phyloP scores from a whole-genome alignment of 441 rosid genomes.

The Populus hybrid region DNA sequence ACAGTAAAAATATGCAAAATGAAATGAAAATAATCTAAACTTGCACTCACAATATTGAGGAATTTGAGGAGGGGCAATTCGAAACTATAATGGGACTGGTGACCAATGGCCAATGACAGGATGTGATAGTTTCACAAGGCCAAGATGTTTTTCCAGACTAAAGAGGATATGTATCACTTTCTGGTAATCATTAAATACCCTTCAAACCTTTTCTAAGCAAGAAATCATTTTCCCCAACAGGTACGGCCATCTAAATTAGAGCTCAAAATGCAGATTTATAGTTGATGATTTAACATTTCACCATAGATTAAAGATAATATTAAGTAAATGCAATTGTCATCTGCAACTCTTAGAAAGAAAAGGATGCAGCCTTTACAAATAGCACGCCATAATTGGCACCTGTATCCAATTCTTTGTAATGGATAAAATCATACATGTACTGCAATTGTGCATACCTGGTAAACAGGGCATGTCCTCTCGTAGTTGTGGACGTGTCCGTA shows the following conservation, averaged over 20 bases:
- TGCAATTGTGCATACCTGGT: constrained; percentile 49
- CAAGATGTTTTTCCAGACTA: background rate
- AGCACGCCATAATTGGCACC: background rate
- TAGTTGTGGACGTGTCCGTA: constrained; percentile 95
- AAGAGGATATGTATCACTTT: background rate
- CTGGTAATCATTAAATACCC: background rate
- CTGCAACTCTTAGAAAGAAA: too few species aligned
- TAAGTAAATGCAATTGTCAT: background rate
- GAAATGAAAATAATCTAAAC: background rate
- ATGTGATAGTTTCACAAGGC: background rate
- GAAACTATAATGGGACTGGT: too few species aligned
- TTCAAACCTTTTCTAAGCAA: background rate
- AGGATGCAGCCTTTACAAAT: too few species aligned
- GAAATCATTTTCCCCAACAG: background rate
- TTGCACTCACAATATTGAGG: too few species aligned
- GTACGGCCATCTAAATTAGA: background rate
- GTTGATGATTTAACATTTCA: background rate
- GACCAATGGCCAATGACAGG: too few species aligned
- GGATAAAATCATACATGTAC: background rate
- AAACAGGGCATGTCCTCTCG: constrained; percentile 83
- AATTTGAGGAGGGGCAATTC: too few species aligned
- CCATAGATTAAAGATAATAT: too few species aligned
- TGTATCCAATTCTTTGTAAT: background rate
- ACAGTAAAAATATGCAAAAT: background rate
- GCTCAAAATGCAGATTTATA: background rate